A percentile compares a stretch with the other conserved stretches of the same genome.
These are phyloP conservation scores for Starmerella powellii DNA, from an alignment of 805 yeast species.

Conservation along the genomic window DNA sequence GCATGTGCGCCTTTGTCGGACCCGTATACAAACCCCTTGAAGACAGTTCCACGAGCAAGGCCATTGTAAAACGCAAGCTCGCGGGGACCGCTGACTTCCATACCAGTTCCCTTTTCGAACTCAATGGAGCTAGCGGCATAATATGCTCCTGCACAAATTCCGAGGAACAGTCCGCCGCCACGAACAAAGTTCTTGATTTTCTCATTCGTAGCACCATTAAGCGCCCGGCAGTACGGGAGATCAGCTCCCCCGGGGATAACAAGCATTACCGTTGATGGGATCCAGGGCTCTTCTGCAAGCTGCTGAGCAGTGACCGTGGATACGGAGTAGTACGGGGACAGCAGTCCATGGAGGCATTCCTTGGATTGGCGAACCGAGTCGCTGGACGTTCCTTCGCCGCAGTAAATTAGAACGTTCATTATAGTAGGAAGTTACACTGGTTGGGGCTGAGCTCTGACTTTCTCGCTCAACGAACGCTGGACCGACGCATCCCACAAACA, in stretches of 20 bases:
- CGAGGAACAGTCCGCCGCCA: constrained; percentile 71
- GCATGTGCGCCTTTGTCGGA: constrained; percentile 67
- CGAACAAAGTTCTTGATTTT: constrained; percentile 52
- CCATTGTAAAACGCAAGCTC: constrained; percentile 81
- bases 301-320: constrained; percentile 51
- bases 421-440: not conserved
- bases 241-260: constrained; percentile 98
- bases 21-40: constrained; percentile 65
- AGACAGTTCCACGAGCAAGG: constrained; percentile 67
- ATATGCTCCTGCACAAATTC: constrained; percentile 94
- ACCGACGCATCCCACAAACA: too few species aligned
- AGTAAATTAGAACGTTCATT: constrained; percentile 67
- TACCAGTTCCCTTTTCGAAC: constrained; percentile 60
- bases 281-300: constrained; percentile 78
- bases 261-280: constrained; percentile 57
- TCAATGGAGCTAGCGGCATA: constrained; percentile 65
- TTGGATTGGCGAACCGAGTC: constrained; percentile 77
- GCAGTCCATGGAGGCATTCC: constrained; percentile 56
- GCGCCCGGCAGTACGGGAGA: constrained; percentile 61
- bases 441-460: not conserved
- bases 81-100: constrained; percentile 79
- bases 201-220: constrained; percentile 58
- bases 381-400: constrained; percentile 73
- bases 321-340: constrained; percentile 86
- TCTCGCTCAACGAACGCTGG: too few species aligned